These are phyloP conservation scores for Leccinum longicurvipes DNA, from an alignment of 768 basidiomycete species.

Conservation along the genomic window DNA sequence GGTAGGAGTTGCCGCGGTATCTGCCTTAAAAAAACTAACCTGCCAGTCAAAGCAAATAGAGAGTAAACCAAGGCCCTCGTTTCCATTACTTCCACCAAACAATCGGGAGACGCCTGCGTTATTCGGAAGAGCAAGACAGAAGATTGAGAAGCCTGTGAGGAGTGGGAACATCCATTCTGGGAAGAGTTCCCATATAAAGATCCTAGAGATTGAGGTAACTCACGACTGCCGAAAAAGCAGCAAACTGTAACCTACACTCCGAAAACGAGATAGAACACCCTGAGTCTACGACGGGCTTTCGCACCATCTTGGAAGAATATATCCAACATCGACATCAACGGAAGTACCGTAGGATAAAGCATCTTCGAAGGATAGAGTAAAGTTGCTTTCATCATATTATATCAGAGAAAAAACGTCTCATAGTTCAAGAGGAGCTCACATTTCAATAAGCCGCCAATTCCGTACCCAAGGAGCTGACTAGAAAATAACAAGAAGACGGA, in stretches of 20 bases:
- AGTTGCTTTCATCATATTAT: constrained; percentile 9
- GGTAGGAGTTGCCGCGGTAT: not conserved
- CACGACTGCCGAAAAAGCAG: not conserved
- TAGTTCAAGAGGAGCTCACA: constrained; percentile 25
- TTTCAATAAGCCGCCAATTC: constrained; percentile 53
- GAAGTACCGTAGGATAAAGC: constrained; percentile 37
- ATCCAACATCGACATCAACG: constrained; percentile 27
- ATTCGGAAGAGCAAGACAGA: constrained; percentile 55
- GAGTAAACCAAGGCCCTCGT: constrained; percentile 61
- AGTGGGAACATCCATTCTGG: constrained; percentile 49
- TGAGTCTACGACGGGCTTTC: constrained; percentile 40
- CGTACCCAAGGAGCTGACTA: constrained; percentile 44
- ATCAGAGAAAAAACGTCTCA: not conserved
- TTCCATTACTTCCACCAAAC: constrained; percentile 60
- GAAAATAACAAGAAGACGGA: constrained; percentile 44
- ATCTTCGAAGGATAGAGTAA: constrained; percentile 45
- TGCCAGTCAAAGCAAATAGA: constrained; percentile 64
- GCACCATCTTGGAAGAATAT: constrained; percentile 41
- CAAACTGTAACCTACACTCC: constrained; percentile 32
- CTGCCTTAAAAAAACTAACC: constrained; percentile 28
- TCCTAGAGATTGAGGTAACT: constrained; percentile 24
- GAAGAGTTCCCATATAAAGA: constrained; percentile 29
- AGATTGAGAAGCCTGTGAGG: constrained; percentile 56
- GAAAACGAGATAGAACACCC: constrained; percentile 25
- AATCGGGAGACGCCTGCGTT: constrained; percentile 49